These are phyloP conservation scores for Esteya vermicola DNA, from an alignment of 2,329 filamentous ascomycete genomes.

Conservation along the genomic window DNA sequence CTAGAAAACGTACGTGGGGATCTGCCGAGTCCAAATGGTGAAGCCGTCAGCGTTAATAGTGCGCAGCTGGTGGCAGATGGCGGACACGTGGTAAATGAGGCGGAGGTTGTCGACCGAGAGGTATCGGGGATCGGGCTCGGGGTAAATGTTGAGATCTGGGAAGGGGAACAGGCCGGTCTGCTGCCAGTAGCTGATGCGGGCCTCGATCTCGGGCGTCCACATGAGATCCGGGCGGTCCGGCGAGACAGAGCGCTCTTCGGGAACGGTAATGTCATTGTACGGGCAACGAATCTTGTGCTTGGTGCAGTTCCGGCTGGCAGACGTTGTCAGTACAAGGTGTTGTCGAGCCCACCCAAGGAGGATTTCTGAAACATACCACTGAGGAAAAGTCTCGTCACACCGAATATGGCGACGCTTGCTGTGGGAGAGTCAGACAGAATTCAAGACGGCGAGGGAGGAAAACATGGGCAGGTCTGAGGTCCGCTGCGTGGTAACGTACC, in stretches of 20 bases:
- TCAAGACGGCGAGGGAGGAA: no score
- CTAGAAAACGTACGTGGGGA: constrained; percentile 59
- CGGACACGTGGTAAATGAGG: constrained; percentile 80
- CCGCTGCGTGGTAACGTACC: constrained; percentile 27
- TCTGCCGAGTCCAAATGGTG: constrained; percentile 83
- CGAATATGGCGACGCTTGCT: constrained; percentile 90
- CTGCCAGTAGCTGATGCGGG: constrained; percentile 69
- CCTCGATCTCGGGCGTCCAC: constrained; percentile 77
- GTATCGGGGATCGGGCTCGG: constrained; percentile 56
- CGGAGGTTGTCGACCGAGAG: constrained; percentile 69
- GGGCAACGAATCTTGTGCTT: constrained; percentile 98
- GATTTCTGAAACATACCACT: constrained; percentile 76
- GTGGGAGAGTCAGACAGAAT: constrained; percentile 9
- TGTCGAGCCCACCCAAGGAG: no score
- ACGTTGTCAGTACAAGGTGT: no score
- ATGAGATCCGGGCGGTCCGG: constrained; percentile 57
- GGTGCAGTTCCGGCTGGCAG: constrained; percentile 78
- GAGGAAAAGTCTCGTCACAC: constrained; percentile 94
- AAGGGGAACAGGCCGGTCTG: constrained; percentile 76
- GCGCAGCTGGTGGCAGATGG: constrained; percentile 71
- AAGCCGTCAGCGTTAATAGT: constrained; percentile 66
- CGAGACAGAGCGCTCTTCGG: constrained; percentile 47
- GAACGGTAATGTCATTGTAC: constrained; percentile 75
- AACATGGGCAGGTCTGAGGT: constrained; percentile 2
- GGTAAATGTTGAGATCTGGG: constrained; percentile 62